Base-by-base conservation (phyloP, 208 protist species). In the Leishmania major region DNA sequence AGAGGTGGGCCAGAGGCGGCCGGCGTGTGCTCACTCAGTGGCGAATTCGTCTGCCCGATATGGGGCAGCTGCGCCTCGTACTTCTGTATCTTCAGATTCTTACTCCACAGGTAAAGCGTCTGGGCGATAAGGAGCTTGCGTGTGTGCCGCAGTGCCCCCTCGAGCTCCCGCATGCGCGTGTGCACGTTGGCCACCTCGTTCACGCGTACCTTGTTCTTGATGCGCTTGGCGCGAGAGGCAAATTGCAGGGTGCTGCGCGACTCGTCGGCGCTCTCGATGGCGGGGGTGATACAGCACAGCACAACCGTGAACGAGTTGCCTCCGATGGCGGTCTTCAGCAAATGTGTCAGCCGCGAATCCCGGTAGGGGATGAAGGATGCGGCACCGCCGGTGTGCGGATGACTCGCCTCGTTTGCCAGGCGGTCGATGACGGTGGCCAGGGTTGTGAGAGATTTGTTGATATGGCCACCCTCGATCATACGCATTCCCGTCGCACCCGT, bases 261-360 rank as follows among this genome's bases (percentile, higher is more conserved):
- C 87, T 96, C 93, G 76, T 93, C 88, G 6, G 85, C 86, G 77
- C 90, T 88, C 71, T 93, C 88, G 4, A 90, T 45, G 8, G 94
- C 87, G 5, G 91, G 87, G 6, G 92, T 92, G 62, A 95, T 85
- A 88, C 94, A 96, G 83, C 89, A 94, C 55, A 98, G 87, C 64
- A 98, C 86, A 47, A 79, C 84, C 3, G 96, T 98, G 90, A 98
- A 98, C 13, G 97, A 98, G 89, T 99, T 99, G 51, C 99, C 99
- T 49, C 95, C 95, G 77, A 97, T 90, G 49, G 95, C 90, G 3
- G 92, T 96, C 78, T 98, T 98, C 71, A 99, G 95, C 22, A 99
- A 71, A 78, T 98, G 89, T 17, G 98, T 99, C 28, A 99, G 93
- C 17, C 96, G 94, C 4, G 93, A 98, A 84, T 98, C 95, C 19